Conservation (phyloP, 495 filamentous ascomycete genomes). For the Penicillium soppii region DNA sequence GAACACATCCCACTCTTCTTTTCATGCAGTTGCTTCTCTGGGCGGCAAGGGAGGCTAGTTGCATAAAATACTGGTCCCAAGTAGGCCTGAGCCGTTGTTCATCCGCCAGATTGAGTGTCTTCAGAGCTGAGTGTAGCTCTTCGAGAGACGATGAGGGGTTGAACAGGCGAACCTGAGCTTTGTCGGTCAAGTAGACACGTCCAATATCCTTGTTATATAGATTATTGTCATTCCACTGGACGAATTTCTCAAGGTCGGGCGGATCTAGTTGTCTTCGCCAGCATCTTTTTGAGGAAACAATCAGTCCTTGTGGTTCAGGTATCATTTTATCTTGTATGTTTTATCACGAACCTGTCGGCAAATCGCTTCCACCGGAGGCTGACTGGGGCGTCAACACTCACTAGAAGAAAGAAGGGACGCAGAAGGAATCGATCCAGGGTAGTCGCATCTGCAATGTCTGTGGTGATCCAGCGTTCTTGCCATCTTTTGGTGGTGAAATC, state of each 20-base stretch:
- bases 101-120: constrained; percentile 69
- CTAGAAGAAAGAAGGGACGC: constrained; percentile 88
- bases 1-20: constrained; percentile 87
- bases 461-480: constrained; percentile 79
- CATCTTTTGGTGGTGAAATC: constrained; percentile 84
- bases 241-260: constrained; percentile 74
- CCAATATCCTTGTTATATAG: constrained; percentile 68
- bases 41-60: constrained; percentile 85
- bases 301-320: not conserved
- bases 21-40: constrained; percentile 98
- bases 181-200: constrained; percentile 69
- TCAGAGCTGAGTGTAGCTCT: constrained; percentile 66
- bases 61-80: constrained; percentile 99
- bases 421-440: constrained; percentile 70
- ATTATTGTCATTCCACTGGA: constrained; percentile 69
- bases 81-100: constrained; percentile 80
- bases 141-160: constrained; percentile 74
- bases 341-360: constrained; percentile 46
- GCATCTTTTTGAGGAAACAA: constrained; percentile 34
- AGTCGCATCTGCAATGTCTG: constrained; percentile 66
- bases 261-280: constrained; percentile 37
- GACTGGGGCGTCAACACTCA: constrained; percentile 89
- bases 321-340: not conserved
- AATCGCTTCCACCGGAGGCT: constrained; percentile 78
- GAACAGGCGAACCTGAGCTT: constrained; percentile 78